phyloP scores from a whole-genome alignment of 2,329 filamentous ascomycete genomes.

The Microcera coccophila region DNA sequence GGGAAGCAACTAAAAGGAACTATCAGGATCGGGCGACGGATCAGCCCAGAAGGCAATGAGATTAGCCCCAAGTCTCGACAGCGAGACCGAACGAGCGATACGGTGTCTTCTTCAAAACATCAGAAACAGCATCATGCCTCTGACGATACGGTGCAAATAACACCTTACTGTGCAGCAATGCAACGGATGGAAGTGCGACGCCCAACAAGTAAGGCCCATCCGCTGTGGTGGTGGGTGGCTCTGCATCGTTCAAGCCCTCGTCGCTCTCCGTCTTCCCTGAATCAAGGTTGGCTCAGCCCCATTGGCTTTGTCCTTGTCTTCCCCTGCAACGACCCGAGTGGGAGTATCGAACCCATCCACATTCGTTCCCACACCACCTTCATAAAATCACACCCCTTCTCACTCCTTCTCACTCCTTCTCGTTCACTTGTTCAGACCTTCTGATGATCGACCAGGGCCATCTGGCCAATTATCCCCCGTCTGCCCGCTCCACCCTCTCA shows the following conservation, averaged over 20 bases:
- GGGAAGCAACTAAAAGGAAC: constrained; percentile 10
- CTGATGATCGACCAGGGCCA: constrained; percentile 21
- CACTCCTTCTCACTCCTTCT: constrained; percentile 2
- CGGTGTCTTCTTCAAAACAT: not conserved
- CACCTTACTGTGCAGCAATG: not conserved
- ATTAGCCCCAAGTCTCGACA: constrained; percentile 10
- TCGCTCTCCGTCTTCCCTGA: constrained; percentile 2
- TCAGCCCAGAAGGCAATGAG: constrained; percentile 25
- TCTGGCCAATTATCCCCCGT: constrained; percentile 17
- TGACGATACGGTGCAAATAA: constrained; percentile 3
- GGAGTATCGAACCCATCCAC: not conserved
- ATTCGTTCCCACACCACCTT: too few relatives aligned
- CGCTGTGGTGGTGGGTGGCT: too few relatives aligned
- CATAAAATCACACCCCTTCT: constrained; percentile 12
- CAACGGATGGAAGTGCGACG: not conserved
- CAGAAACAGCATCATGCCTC: not conserved
- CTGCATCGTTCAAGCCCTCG: too few relatives aligned
- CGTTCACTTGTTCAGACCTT: constrained; percentile 7
- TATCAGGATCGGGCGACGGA: constrained; percentile 26
- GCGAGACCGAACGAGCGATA: constrained; percentile 18
- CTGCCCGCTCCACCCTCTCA: constrained; percentile 18
- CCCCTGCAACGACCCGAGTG: not conserved
- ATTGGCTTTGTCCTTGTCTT: not conserved
- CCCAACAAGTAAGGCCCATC: too few relatives aligned
- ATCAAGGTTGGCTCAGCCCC: not conserved